Evolutionary conservation across 768 basidiomycete species (phyloP).

Genomic region (Naganishia vishniacii): DNA sequence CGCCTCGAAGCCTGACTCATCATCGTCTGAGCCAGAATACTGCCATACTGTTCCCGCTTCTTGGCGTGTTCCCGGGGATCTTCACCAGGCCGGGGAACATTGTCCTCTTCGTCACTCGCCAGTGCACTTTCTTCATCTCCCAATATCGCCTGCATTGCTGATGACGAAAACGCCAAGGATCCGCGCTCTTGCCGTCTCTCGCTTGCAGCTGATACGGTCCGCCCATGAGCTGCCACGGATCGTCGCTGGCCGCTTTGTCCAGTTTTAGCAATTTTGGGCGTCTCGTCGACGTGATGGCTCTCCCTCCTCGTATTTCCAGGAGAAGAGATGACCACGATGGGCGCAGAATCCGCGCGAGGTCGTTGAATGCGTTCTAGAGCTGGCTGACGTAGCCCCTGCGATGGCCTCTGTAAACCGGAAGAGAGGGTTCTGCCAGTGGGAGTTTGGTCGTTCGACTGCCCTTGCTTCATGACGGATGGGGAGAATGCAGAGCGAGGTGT

Average conservation of each 20-base stretch:
- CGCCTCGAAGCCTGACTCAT: conserved; percentile 16
- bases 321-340: conserved; percentile 29
- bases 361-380: conserved; percentile 26
- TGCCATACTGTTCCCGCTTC: conserved; percentile 26
- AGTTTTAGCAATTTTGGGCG: background rate
- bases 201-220: conserved; percentile 12
- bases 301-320: conserved; percentile 1
- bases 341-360: conserved; percentile 45
- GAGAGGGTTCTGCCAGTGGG: conserved; percentile 27
- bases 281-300: background rate
- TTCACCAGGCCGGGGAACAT: conserved; percentile 19
- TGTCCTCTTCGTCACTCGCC: background rate
- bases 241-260: background rate
- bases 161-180: conserved; percentile 24
- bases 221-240: conserved; percentile 3
- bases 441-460: conserved; percentile 8
- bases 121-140: background rate
- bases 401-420: conserved; percentile 19
- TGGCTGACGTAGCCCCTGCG: conserved; percentile 35
- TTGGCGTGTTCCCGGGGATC: conserved; percentile 21
- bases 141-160: conserved; percentile 15
- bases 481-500: conserved; percentile 9
- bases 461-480: background rate
- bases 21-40: conserved; percentile 26
- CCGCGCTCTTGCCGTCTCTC: conserved; percentile 20